Conservation (phyloP, 371 early-diverging fungal species). For the Chytridium lagenaria region DNA sequence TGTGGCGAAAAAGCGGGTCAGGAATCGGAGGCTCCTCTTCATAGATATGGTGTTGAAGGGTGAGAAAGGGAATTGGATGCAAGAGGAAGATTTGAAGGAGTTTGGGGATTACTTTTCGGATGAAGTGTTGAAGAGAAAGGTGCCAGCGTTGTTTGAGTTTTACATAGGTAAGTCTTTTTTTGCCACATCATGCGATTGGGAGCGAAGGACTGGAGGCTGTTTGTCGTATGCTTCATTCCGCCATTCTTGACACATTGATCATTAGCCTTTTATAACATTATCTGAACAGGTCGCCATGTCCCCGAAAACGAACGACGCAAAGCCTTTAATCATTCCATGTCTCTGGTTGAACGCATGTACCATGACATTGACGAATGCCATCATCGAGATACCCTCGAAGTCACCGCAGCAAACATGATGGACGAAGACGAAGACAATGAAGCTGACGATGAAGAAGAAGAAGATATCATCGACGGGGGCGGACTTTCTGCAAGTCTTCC, state of each 20-base stretch:
- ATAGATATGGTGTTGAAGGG: conserved; percentile 3
- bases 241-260: no score
- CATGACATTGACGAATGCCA: conserved; percentile 29
- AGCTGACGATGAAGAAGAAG: not conserved
- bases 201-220: no score
- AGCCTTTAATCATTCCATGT: conserved; percentile 19
- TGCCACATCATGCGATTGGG: not conserved
- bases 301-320: conserved; percentile 19
- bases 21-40: conserved; percentile 14
- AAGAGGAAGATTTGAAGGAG: conserved; percentile 3
- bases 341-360: conserved; percentile 35
- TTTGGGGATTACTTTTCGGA: conserved; percentile 19
- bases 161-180: conserved; percentile 26
- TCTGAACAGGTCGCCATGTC: conserved; percentile 23
- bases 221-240: no score
- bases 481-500: not conserved
- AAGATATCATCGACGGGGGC: not conserved
- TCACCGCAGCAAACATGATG: not conserved
- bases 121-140: conserved; percentile 12
- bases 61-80: not conserved
- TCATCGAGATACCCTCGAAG: conserved; percentile 10
- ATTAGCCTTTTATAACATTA: no score
- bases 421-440: conserved; percentile 8
- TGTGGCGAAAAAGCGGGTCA: not conserved
- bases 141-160: conserved; percentile 29